Base-by-base conservation (phyloP, 139 green algal species). In the Closterium sp. region DNA sequence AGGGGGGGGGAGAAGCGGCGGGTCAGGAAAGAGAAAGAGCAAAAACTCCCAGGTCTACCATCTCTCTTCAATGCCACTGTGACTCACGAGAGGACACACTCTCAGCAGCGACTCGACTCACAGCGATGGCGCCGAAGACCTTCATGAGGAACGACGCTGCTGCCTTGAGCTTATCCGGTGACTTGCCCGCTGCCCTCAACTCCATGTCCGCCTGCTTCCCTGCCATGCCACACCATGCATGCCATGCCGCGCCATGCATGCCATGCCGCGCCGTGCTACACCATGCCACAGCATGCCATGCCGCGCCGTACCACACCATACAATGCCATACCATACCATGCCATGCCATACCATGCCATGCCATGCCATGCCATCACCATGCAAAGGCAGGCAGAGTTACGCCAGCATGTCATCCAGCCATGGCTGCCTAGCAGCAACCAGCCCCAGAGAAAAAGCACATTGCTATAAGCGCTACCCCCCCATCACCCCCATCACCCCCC, bases 81-180 rank as follows among this genome's bases (percentile, higher is more conserved):
- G n/a, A n/a, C n/a, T n/a, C 84, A 87, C 4, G n/a, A 32, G 84
- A 30, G 9, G 6, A 88, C 0, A 28, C 30, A 31, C 19, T 1
- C 85, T 22, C 32, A 21, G 85, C 30, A 31, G 29, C 9, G 29
- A 88, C 29, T 30, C 86, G 11, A 91, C 85, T 95, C 89, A 86
- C 38, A 34, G 86, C 88, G 24, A 90, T 90, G 19, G 93, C 91
- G 4, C 92, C 70, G 85, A 97, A 97, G 87, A 94, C 96, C 87
- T 96, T 96, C 89, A 97, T 96, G 62, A 97, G 91, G 79, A 96
- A 94, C 31, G 94, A 94, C 42, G 95, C 96, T 31, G 93, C 96
- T 38, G 95, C 93, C 4, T 93, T 96, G 34, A 98, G 95, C 79
- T 93, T 95, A 31, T 95, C 92, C 2, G 94, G 24, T 86, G 93